Percentiles rank a stretch among this genome's conserved stretches.
phyloP scores from a whole-genome alignment of 2,329 filamentous ascomycete genomes.

The Xylariomycetidae sp. region DNA sequence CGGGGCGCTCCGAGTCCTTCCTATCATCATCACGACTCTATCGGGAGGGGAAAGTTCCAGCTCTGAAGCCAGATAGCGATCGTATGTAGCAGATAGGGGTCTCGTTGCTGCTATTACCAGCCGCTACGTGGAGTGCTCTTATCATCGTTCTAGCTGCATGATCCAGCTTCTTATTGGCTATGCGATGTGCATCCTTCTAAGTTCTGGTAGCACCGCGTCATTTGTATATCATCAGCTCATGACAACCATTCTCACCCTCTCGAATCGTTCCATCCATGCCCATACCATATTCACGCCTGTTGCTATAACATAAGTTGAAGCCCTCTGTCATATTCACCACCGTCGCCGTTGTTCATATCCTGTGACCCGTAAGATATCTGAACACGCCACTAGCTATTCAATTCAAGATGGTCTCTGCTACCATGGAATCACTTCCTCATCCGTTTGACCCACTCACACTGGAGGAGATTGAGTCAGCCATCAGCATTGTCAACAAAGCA shows the following conservation, averaged over 20 bases:
- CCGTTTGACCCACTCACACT: slow-evolving; percentile 74
- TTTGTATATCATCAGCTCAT: neutral
- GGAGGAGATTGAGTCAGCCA: slow-evolving; percentile 68
- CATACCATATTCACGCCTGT: too few relatives aligned
- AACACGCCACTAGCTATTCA: too few relatives aligned
- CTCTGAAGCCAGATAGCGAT: neutral
- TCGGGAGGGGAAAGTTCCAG: neutral
- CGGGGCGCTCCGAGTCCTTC: neutral
- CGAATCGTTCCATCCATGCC: neutral
- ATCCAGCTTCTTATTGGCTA: too few relatives aligned
- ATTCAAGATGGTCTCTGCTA: slow-evolving; percentile 19
- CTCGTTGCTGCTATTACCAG: too few relatives aligned
- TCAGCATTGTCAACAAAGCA: slow-evolving; percentile 63
- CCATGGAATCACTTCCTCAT: slow-evolving; percentile 37
- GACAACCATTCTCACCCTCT: neutral
- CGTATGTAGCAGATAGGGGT: too few relatives aligned
- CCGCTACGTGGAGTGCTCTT: neutral
- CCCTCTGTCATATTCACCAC: too few relatives aligned
- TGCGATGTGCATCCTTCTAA: too few relatives aligned
- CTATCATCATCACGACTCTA: neutral
- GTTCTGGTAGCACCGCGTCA: too few relatives aligned
- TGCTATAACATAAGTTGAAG: too few relatives aligned
- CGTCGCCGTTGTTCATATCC: neutral
- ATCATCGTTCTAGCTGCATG: neutral
- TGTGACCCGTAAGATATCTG: neutral